phyloP scores from a whole-genome alignment of 2,329 filamentous ascomycete species.

The Exophiala bonariae region DNA sequence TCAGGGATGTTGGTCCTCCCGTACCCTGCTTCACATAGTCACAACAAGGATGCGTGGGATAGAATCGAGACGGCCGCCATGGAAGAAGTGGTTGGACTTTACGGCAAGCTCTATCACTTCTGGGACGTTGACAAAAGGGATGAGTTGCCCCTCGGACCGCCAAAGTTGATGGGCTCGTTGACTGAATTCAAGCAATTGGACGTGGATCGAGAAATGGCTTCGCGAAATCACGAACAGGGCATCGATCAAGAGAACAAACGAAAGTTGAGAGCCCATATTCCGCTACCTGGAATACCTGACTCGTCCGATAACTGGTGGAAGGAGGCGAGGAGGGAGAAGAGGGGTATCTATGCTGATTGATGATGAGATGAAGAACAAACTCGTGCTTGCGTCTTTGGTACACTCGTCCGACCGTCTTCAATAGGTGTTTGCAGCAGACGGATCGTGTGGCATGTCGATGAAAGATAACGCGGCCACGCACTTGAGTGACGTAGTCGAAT shows the following conservation, averaged over 20 bases:
- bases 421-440: too few species aligned
- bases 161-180: constrained; percentile 66
- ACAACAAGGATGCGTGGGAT: constrained; percentile 67
- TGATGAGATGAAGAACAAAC: neutral
- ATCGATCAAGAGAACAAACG: constrained; percentile 54
- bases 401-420: too few species aligned
- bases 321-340: constrained; percentile 20
- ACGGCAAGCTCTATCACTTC: constrained; percentile 82
- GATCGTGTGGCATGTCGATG: too few species aligned
- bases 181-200: constrained; percentile 31
- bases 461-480: too few species aligned
- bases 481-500: too few species aligned
- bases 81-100: constrained; percentile 71
- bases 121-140: constrained; percentile 72
- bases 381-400: neutral
- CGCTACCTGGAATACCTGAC: constrained; percentile 42
- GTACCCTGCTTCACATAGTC: constrained; percentile 45
- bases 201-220: constrained; percentile 43
- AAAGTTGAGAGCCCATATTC: constrained; percentile 54
- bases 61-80: constrained; percentile 76
- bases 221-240: constrained; percentile 56
- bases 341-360: constrained; percentile 21
- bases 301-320: constrained; percentile 53
- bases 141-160: constrained; percentile 58
- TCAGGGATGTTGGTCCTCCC: constrained; percentile 81